Percentiles rank a stretch among this genome's conserved stretches.
Evolutionary conservation across 2,329 filamentous ascomycete species (phyloP).

Genomic region (Aaosphaeria pasadenensis): DNA sequence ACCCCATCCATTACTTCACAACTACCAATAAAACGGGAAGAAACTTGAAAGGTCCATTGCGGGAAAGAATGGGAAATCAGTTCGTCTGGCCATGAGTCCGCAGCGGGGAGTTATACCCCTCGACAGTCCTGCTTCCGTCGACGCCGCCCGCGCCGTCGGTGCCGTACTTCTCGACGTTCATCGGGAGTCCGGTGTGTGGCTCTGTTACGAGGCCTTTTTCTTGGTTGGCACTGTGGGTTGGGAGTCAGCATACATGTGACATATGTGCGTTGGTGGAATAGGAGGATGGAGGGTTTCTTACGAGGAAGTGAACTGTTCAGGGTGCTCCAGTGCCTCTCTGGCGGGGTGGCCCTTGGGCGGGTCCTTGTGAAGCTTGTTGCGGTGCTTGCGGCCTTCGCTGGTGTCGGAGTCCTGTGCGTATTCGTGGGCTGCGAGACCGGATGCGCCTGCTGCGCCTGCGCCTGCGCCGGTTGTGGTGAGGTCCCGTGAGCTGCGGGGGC

Average conservation of each 20-base stretch:
- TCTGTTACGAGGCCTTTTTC: slow-evolving; percentile 28
- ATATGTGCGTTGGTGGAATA: too few species aligned
- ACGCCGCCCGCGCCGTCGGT: slow-evolving; percentile 33
- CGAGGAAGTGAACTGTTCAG: neutral
- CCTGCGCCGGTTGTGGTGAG: slow-evolving; percentile 17
- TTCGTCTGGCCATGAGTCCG: neutral
- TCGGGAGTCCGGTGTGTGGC: slow-evolving; percentile 39
- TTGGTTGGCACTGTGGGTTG: slow-evolving; percentile 14
- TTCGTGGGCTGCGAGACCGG: slow-evolving; percentile 16
- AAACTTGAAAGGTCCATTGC: too few species aligned
- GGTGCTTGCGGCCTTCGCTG: slow-evolving; percentile 23
- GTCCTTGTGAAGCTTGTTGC: slow-evolving; percentile 41
- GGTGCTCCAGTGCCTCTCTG: slow-evolving; percentile 22
- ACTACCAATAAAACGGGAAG: too few species aligned
- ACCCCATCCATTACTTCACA: too few species aligned
- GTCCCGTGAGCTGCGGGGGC: slow-evolving; percentile 19
- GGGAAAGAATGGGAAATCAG: too few species aligned
- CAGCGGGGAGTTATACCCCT: slow-evolving; percentile 16
- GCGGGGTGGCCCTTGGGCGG: slow-evolving; percentile 36
- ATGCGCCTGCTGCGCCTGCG: slow-evolving; percentile 17
- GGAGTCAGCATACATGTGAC: too few species aligned
- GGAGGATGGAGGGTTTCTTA: too few species aligned
- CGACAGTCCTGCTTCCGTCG: slow-evolving; percentile 30
- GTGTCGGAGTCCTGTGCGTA: slow-evolving; percentile 4
- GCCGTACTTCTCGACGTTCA: slow-evolving; percentile 40